Conservation (phyloP, 2,329 filamentous ascomycete species). For the Teratosphaeriaceae sp. region DNA sequence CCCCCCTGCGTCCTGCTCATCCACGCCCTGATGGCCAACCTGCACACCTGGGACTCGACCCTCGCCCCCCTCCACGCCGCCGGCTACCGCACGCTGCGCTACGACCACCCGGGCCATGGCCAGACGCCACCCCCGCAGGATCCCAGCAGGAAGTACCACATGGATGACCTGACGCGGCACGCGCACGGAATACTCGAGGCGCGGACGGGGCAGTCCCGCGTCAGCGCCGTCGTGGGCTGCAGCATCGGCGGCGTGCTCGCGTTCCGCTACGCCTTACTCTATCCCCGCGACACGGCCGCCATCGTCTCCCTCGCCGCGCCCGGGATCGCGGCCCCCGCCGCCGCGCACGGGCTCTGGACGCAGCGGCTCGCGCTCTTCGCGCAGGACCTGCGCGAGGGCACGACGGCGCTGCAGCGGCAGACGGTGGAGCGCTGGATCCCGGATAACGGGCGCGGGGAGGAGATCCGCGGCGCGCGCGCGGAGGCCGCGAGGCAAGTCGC, state of each 20-base stretch:
- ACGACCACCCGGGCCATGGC: conserved; percentile 24
- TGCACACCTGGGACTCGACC: conserved; percentile 23
- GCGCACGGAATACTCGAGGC: conserved; percentile 18
- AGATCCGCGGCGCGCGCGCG: conserved; percentile 10
- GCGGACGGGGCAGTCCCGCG: conserved; percentile 8
- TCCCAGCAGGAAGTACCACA: conserved; percentile 8
- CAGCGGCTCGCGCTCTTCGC: conserved; percentile 20
- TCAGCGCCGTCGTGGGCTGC: conserved; percentile 23
- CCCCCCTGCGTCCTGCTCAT: conserved; percentile 17
- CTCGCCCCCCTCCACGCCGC: conserved; percentile 14
- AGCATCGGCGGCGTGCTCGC: conserved; percentile 24
- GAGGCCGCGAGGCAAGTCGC: conserved; percentile 16
- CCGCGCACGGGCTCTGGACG: conserved; percentile 17
- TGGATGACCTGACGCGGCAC: conserved; percentile 21
- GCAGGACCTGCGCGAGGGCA: conserved; percentile 10
- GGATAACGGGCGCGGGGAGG: conserved; percentile 13
- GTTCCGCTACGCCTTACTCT: conserved; percentile 23
- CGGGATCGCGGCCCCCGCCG: conserved; percentile 16
- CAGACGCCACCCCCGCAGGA: conserved; percentile 15
- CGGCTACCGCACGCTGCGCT: conserved; percentile 23
- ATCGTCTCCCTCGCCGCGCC: conserved; percentile 22
- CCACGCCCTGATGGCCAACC: conserved; percentile 25
- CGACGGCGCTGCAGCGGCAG: conserved; percentile 12
- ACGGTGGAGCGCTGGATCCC: conserved; percentile 24
- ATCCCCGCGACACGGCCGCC: conserved; percentile 15